Evolutionary conservation across 2,329 filamentous ascomycete species (phyloP), one percentile per base, ranked within the genome.

Genomic region (Periconia digitata): DNA sequence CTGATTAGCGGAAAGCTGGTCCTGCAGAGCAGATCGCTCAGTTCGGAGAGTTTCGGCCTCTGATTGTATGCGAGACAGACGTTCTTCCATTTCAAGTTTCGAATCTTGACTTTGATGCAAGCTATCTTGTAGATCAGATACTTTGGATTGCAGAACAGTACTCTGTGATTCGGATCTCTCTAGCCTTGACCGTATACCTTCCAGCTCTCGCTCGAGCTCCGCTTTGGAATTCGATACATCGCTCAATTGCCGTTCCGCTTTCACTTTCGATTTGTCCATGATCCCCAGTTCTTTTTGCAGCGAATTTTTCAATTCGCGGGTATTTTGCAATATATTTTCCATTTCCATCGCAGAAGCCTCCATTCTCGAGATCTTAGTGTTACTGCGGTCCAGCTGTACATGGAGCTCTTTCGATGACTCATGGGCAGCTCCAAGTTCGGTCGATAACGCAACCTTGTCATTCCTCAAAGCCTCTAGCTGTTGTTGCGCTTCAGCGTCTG

Each of bases 141-240:
- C 36, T 40, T 51, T 47, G 8, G 47, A 47, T 32, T 55, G 41
- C 17, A 60, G 47, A 34, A 45, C 44, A 1, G 42, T 42, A 41
- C 47, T 38, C 43, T 53, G 50, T 13, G 46, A 49, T 21, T 56
- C 53, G 29, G 49, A 43, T 20, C 41, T 27, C 22, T 40, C 44
- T n/a, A 56, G 44, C 24, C 40, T 48, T 18, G 47, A 65, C 51
- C 16, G 64, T 55, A 43, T 50, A 4, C 55, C 29, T 40, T 62
- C 56, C 7, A 66, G 54, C 27, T 62, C 56, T n/a, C 44, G 54
- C n/a, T 65, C 55, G 12, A 64, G 53, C 22, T 51, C 54, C 8
- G 47, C 53, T 40, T 56, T 61, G n/a, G 53, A 48, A 18, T 42
- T 47, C 3, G 53, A 20, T 6, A 60, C 53, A 12, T 42, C 47